Evolutionary conservation across 2,329 filamentous ascomycete genomes (phyloP).

Genomic region (Aspergillus clavatus): DNA sequence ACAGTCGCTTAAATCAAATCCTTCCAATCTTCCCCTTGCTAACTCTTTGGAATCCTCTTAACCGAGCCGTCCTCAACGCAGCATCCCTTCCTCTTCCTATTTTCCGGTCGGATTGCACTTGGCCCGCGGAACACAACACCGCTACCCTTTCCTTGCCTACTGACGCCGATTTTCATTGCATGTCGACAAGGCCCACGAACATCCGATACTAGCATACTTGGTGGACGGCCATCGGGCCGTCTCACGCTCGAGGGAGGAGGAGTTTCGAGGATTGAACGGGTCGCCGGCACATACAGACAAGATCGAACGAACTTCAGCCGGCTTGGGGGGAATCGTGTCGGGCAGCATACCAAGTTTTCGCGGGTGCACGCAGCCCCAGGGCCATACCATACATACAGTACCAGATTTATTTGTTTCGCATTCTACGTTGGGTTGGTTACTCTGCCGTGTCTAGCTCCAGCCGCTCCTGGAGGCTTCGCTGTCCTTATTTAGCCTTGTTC

Average conservation of each 20-base stretch:
- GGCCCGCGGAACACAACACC: not conserved
- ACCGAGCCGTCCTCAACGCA: not conserved
- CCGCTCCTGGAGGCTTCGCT: too few species aligned
- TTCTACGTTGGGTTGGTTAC: too few species aligned
- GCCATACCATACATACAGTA: too few species aligned
- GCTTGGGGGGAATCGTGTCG: not conserved
- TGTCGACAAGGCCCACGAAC: slow-evolving; percentile 11
- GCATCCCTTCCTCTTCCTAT: not conserved
- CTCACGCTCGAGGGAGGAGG: slow-evolving; percentile 30
- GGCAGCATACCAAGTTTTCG: not conserved
- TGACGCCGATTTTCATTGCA: slow-evolving; percentile 6
- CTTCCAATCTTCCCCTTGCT: not conserved
- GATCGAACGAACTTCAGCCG: too few species aligned
- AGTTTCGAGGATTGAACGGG: slow-evolving; percentile 18
- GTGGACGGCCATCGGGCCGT: slow-evolving; percentile 37
- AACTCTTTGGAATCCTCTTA: not conserved
- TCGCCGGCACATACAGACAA: slow-evolving; percentile 2
- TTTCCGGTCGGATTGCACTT: not conserved
- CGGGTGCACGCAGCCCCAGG: too few species aligned
- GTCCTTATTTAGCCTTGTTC: too few species aligned
- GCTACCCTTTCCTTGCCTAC: not conserved
- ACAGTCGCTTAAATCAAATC: not conserved
- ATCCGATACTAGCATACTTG: slow-evolving; percentile 19
- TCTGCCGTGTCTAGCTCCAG: too few species aligned
- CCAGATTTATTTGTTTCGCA: too few species aligned